These are phyloP conservation scores for Nematodospora anomalae DNA, from an alignment of 1,139 yeast species.

Conservation along the genomic window DNA sequence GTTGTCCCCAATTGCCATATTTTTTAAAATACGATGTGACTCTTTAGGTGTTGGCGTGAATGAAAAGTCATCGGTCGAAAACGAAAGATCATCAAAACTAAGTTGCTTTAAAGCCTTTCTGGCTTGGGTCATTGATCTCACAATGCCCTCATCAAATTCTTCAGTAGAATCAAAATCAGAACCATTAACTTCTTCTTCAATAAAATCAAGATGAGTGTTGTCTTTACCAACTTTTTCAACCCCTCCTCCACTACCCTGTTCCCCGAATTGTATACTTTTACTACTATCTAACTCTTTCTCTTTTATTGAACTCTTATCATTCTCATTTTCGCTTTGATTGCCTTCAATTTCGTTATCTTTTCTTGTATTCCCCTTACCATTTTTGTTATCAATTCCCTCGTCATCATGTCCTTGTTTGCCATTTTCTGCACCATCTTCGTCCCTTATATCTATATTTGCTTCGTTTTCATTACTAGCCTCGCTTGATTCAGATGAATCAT, in stretches of 20 bases:
- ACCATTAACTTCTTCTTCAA: slow-evolving; percentile 1
- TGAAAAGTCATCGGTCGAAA: slow-evolving; percentile 12
- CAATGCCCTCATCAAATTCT: slow-evolving; percentile 17
- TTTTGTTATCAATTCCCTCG: slow-evolving; percentile 1
- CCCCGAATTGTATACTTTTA: too few species aligned
- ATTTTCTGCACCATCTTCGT: slow-evolving; percentile 13
- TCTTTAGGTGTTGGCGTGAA: slow-evolving; percentile 11
- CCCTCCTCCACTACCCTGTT: neutral
- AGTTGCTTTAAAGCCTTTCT: slow-evolving; percentile 4
- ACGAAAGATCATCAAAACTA: slow-evolving; percentile 4
- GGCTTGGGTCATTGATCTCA: slow-evolving; percentile 18
- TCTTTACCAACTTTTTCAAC: neutral
- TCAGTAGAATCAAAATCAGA: slow-evolving; percentile 6
- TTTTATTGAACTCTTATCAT: neutral
- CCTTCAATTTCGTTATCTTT: neutral
- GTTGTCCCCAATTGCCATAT: slow-evolving; percentile 12
- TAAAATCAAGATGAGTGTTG: slow-evolving; percentile 1
- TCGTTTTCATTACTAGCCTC: slow-evolving; percentile 14
- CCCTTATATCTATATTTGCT: slow-evolving; percentile 13
- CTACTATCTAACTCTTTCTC: neutral
- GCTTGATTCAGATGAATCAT: slow-evolving; percentile 5
- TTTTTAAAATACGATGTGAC: neutral
- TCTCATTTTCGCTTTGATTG: neutral
- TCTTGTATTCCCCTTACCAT: slow-evolving; percentile 7
- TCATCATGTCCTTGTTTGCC: slow-evolving; percentile 11